Percentiles rank a stretch among this genome's conserved stretches.
These are phyloP conservation scores for Canna indica DNA, from an alignment of 176 grass and related monocot species.

Conservation along the genomic window DNA sequence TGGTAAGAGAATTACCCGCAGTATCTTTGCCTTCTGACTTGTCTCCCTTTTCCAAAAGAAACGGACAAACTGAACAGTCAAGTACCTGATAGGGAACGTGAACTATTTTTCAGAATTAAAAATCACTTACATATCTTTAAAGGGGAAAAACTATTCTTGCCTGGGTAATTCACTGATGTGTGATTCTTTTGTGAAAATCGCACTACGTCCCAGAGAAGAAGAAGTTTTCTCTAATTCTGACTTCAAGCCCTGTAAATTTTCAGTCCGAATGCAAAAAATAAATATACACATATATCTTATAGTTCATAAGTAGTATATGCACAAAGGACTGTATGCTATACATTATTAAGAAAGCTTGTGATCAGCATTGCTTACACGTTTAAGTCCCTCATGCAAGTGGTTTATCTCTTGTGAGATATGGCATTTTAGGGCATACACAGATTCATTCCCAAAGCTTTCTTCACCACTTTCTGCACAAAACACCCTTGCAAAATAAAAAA, in stretches of 20 bases:
- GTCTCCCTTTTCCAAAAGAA: conserved; percentile 99
- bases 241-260: conserved; percentile 57
- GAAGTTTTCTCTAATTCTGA: conserved; percentile 95
- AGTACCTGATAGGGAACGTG: conserved; percentile 53
- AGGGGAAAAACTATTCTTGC: conserved; percentile 29
- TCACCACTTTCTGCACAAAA: conserved; percentile 95
- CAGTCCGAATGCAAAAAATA: not conserved
- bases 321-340: not conserved
- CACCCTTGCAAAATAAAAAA: conserved; percentile 47
- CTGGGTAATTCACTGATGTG: conserved; percentile 72
- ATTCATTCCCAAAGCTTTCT: conserved; percentile 75
- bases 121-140: not conserved
- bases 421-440: conserved; percentile 86
- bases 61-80: conserved; percentile 90
- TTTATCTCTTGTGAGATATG: conserved; percentile 99
- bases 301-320: not conserved
- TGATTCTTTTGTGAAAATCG: conserved; percentile 78
- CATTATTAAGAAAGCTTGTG: not conserved
- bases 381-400: conserved; percentile 97
- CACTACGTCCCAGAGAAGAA: conserved; percentile 54
- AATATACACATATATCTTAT: not conserved
- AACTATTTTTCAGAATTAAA: not conserved
- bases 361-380: conserved; percentile 45
- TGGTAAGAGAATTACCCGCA: conserved; percentile 50
- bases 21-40: conserved; percentile 98